Evolutionary conservation across 2,329 filamentous ascomycete species (phyloP).

Genomic region (Mariannaea sp.): DNA sequence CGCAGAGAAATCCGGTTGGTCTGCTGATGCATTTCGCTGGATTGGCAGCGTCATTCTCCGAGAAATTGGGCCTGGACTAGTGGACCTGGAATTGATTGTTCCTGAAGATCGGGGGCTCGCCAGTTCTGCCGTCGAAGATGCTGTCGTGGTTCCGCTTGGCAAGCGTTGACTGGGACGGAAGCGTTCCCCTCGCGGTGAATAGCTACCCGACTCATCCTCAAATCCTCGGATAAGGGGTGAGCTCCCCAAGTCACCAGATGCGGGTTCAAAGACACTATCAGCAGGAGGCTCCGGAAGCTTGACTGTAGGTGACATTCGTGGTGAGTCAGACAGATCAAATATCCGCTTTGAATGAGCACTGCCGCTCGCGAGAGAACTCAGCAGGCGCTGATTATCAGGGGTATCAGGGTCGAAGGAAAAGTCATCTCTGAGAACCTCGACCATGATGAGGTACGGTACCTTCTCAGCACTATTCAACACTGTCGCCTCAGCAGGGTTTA

Average conservation of each 20-base stretch:
- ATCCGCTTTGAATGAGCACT: conserved; percentile 63
- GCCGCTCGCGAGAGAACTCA: conserved; percentile 61
- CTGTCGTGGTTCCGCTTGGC: conserved; percentile 65
- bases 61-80: conserved; percentile 61
- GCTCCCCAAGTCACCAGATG: conserved; percentile 75
- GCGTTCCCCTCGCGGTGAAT: conserved; percentile 37
- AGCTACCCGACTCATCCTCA: conserved; percentile 51
- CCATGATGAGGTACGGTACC: conserved; percentile 83
- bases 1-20: conserved; percentile 81
- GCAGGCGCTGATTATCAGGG: conserved; percentile 70
- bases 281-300: conserved; percentile 50
- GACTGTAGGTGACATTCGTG: conserved; percentile 52
- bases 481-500: conserved; percentile 83
- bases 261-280: conserved; percentile 85
- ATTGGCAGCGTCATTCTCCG: conserved; percentile 65
- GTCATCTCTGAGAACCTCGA: conserved; percentile 80
- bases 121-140: conserved; percentile 63
- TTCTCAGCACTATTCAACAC: conserved; percentile 87
- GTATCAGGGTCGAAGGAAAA: conserved; percentile 81
- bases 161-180: conserved; percentile 54
- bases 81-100: conserved; percentile 69
- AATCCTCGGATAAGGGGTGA: conserved; percentile 69
- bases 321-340: conserved; percentile 71
- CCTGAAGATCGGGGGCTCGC: conserved; percentile 72
- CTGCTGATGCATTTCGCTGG: conserved; percentile 59